Evolutionary conservation across 441 rosid species (phyloP), one percentile per base, ranked within the genome.

Genomic region (Corymbia calophylla): DNA sequence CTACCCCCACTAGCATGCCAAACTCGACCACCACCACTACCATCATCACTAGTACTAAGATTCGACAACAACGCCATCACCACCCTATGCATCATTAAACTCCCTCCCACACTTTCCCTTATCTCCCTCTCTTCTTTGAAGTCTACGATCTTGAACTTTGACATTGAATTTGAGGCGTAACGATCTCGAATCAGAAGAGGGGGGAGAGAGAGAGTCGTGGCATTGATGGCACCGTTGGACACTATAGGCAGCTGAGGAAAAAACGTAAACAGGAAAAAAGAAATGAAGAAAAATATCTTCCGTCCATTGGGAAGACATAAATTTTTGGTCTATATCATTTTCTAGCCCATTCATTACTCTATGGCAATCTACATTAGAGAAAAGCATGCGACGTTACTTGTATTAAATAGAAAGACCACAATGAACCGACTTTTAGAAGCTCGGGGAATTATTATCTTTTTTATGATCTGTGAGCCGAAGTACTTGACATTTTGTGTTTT

Each of bases 251-350:
- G 49, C 2, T 21, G 15, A 39, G 48, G 15, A 19, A 39, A 35
- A 70, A 70, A 3, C 15, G 11, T 9, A 70, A 35, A 35, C 8
- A 1, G 8, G 1, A 10, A 35, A 35, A 70, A 35, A 70, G 23
- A 66, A 31, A 66, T 8, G 19, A 16, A 66, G 17, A 31, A 14
- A 15, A 64, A 5, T 4, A 31, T 31, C 23, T 32, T 66, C 6
- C 0, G 0, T 4, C 3, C 0, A 66, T 31, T 8, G 6, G 77
- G 31, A 31, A 31, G 2, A 4, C 77, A 66, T 16, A 66, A 66
- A 16, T 16, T 17, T 16, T 31, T 4, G 39, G 5, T 17, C 44
- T 15, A 1, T 66, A 0, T 31, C 66, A 9, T 60, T 25, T 31
- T 66, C 8, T 8, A 0, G 39, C 23, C 39, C 21, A 66, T 66